Evolutionary conservation across 1,284 basidiomycete genomes (phyloP).

Genomic region (Violaceomyces palustris): DNA sequence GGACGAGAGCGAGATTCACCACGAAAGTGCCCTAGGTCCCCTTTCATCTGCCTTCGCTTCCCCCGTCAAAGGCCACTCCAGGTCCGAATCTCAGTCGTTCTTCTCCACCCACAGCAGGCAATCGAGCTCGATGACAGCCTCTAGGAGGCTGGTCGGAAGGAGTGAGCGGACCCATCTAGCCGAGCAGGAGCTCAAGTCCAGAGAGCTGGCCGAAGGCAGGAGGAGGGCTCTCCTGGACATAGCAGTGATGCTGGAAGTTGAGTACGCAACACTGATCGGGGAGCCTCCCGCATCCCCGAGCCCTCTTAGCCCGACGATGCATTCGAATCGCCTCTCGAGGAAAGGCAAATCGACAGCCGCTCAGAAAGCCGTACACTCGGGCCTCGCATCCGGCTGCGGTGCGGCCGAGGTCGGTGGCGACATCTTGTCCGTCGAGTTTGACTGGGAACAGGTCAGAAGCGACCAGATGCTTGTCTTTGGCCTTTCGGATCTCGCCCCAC

Average conservation of each 20-base stretch:
- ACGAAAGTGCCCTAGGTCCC: too few relatives aligned
- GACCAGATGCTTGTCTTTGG: slow-evolving; percentile 80
- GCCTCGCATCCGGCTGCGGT: slow-evolving; percentile 37
- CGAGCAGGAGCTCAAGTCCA: slow-evolving; percentile 35
- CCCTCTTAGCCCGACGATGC: too few relatives aligned
- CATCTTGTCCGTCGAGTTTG: slow-evolving; percentile 33
- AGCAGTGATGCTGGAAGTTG: slow-evolving; percentile 37
- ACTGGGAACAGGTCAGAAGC: slow-evolving; percentile 29
- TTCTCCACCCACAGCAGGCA: slow-evolving; percentile 23
- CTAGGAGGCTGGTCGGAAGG: slow-evolving; percentile 29
- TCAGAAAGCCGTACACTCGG: slow-evolving; percentile 14
- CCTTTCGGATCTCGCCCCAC: slow-evolving; percentile 66
- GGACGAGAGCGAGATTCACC: too few relatives aligned
- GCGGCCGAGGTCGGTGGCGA: slow-evolving; percentile 41
- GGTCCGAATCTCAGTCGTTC: too few relatives aligned
- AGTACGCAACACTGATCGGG: slow-evolving; percentile 28
- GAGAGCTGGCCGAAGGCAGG: slow-evolving; percentile 39
- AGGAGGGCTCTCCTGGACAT: slow-evolving; percentile 33
- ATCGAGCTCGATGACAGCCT: slow-evolving; percentile 14
- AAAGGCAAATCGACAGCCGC: too few relatives aligned
- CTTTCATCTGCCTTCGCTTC: too few relatives aligned
- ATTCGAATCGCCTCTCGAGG: too few relatives aligned
- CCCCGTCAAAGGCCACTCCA: too few relatives aligned
- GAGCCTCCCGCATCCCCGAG: slow-evolving; percentile 11
- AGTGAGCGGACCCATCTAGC: slow-evolving; percentile 34